Percentiles rank a stretch among this genome's conserved stretches.
These are phyloP conservation scores for Solanum bulbocastanum DNA, from an alignment of 257 asterid genomes.

Conservation along the genomic window DNA sequence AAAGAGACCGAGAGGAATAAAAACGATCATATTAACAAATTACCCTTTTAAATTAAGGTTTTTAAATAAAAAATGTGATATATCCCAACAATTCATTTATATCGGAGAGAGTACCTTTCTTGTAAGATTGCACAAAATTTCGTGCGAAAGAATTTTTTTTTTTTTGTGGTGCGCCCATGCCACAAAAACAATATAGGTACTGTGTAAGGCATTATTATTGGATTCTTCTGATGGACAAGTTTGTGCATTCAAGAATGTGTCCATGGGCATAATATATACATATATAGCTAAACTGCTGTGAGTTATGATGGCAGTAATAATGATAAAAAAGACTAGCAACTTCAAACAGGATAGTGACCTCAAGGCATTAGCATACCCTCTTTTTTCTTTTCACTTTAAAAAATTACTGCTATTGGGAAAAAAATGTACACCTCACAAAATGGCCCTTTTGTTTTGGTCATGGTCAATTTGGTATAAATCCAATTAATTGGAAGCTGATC, in stretches of 20 bases:
- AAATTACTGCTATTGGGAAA: not conserved
- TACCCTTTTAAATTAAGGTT: not conserved
- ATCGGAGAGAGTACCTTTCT: not conserved
- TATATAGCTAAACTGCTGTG: not conserved
- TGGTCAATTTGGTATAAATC: not conserved
- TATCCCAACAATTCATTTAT: not conserved
- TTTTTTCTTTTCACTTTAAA: not conserved
- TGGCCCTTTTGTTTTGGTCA: constrained; percentile 5
- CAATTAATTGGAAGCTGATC: not conserved
- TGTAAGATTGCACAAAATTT: not conserved
- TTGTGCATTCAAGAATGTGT: constrained; percentile 1
- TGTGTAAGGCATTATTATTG: not conserved
- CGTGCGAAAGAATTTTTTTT: not conserved
- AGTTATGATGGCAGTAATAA: constrained; percentile 1
- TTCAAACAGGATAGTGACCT: constrained; percentile 10
- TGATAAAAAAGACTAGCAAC: constrained; percentile 8
- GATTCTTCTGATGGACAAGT: not conserved
- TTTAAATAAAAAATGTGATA: too few species aligned
- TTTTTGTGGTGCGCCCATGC: not conserved
- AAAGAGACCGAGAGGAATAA: not conserved
- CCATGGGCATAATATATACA: not conserved
- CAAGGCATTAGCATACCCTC: not conserved
- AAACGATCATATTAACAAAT: too few species aligned
- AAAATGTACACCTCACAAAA: not conserved
- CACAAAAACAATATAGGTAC: not conserved